These are phyloP conservation scores for Phytophthora citrophthora DNA, from an alignment of 352 stramenopile species.

Conservation along the genomic window DNA sequence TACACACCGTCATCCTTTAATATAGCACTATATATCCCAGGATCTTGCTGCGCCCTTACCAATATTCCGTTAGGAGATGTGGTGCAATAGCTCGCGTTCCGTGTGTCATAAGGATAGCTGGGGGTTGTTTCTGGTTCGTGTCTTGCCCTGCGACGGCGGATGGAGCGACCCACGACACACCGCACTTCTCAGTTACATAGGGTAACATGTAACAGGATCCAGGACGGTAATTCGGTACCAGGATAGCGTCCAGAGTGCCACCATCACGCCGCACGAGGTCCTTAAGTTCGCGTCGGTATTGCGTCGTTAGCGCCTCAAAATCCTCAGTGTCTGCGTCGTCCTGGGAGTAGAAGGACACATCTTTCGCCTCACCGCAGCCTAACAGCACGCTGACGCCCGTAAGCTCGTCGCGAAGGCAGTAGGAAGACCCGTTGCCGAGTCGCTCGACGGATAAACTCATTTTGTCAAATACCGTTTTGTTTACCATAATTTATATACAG, in stretches of 20 bases:
- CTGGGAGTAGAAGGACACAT: conserved; percentile 27
- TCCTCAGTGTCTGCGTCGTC: conserved; percentile 52
- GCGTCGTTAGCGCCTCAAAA: conserved; percentile 31
- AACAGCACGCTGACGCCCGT: conserved; percentile 60
- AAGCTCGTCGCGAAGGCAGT: conserved; percentile 67
- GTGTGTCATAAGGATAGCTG: conserved; percentile 77
- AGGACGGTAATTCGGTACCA: conserved; percentile 76
- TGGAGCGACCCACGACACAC: conserved; percentile 21
- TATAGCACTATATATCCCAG: neutral
- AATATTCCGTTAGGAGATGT: conserved; percentile 78
- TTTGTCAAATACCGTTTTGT: too few relatives aligned
- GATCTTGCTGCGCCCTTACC: conserved; percentile 30
- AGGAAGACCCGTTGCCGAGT: conserved; percentile 70
- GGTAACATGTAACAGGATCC: conserved; percentile 77
- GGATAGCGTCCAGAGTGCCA: conserved; percentile 53
- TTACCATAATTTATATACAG: too few relatives aligned
- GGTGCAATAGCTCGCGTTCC: conserved; percentile 74
- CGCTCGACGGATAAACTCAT: conserved; percentile 77
- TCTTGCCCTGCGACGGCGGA: conserved; percentile 17
- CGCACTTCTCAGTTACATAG: conserved; percentile 71
- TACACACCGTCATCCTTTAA: conserved; percentile 5
- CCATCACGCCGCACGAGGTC: conserved; percentile 53
- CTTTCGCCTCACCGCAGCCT: conserved; percentile 59
- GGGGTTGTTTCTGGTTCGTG: conserved; percentile 35
- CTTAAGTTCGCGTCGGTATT: conserved; percentile 69